Percentiles rank a stretch among this genome's conserved stretches.
phyloP scores from a whole-genome alignment of 371 early-diverging fungal genomes.

The Saksenaea oblongispora region DNA sequence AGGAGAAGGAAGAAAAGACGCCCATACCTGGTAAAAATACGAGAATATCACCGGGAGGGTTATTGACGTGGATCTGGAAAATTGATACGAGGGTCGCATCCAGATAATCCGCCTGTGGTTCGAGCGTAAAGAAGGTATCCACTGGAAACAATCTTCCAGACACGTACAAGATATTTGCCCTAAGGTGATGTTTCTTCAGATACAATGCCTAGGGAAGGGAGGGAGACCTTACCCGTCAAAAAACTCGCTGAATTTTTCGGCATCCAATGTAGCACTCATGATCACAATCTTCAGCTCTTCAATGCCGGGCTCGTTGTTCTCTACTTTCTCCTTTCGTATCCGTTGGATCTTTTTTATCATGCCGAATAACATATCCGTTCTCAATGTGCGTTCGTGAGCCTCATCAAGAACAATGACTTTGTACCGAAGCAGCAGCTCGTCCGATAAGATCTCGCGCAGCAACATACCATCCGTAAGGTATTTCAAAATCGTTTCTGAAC shows the following conservation, averaged over 20 bases:
- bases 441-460: constrained; percentile 89
- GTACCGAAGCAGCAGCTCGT: constrained; percentile 78
- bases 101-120: constrained; percentile 87
- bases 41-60: constrained; percentile 86
- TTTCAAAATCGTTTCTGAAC: constrained; percentile 84
- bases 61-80: constrained; percentile 89
- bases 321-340: constrained; percentile 53
- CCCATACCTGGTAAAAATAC: constrained; percentile 88
- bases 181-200: constrained; percentile 20
- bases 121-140: constrained; percentile 73
- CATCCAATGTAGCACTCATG: constrained; percentile 98
- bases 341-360: constrained; percentile 86
- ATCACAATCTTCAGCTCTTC: constrained; percentile 86
- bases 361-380: constrained; percentile 97
- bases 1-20: background rate
- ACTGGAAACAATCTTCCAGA: constrained; percentile 92
- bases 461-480: constrained; percentile 99
- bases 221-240: constrained; percentile 63
- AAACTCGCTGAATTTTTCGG: constrained; percentile 87
- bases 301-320: constrained; percentile 40
- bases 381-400: constrained; percentile 97
- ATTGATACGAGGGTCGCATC: constrained; percentile 87
- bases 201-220: background rate
- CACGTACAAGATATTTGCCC: constrained; percentile 78
- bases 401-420: constrained; percentile 95